Base-by-base conservation (phyloP, 2,329 filamentous ascomycete species). In the Esteya vermicola region DNA sequence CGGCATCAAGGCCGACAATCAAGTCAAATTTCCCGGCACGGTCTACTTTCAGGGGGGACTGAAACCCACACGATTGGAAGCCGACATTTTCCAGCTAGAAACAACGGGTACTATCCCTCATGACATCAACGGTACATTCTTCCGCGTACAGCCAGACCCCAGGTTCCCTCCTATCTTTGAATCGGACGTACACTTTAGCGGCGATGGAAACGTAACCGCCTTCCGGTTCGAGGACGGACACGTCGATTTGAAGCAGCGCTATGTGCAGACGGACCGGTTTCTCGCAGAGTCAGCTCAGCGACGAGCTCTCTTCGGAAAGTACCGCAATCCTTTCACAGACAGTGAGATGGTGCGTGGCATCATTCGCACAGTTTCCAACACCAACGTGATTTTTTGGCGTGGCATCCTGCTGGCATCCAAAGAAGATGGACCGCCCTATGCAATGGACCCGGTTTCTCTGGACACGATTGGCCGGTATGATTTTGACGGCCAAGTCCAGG, bases 311-410 rank as follows among this genome's bases (percentile, higher is more conserved):
- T 72, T 76, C 39, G 72, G 72, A 0, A 58, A 63, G 32, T 76
- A 76, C 45, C 58, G 72, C 16, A 76, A 77, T 48, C 67, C 68
- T 0, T 72, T 62, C 45, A 74, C 69, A 8, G 68, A 73, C 49
- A 66, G 67, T 38, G 68, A 71, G 51, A 63, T 61, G 44, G 69
- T 74, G 6, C 64, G 63, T 37, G 67, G 68, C 2, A 64, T 72
- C 6, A 68, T 75, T 31, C 57, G 70, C 19, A 75, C 69, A 0
- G 69, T 70, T 0, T 63, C 66, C 4, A 77, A 78, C 46, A 77
- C 72, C 2, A 77, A 78, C 42, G 57, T 77, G n/a, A 57, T 70
- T 1, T 72, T 68, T 48, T 77, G 69, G 65, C 57, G 68, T 8
- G 70, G 70, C 0, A 61, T 68, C 35, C 48, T 76, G 42, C 56